Base-by-base conservation (phyloP, 2,329 filamentous ascomycete species). In the Harringtonia aguacate region DNA sequence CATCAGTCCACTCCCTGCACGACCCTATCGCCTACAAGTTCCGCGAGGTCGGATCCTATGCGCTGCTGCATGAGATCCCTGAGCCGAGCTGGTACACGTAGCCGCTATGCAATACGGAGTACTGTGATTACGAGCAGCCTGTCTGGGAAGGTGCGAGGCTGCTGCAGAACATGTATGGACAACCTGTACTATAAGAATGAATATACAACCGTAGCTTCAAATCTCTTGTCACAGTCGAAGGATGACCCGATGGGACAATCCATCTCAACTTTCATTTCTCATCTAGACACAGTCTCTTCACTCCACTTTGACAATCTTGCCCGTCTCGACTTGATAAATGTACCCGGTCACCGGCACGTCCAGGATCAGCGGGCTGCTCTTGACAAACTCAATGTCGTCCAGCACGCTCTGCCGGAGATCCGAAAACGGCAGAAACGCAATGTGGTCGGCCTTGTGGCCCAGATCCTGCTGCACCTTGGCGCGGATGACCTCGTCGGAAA, bases 281-380 rank as follows among this genome's bases (percentile, higher is more conserved):
- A n/a, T n/a, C n/a, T n/a, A n/a, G n/a, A n/a, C n/a, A n/a, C n/a
- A n/a, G n/a, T n/a, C n/a, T n/a, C n/a, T n/a, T n/a, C n/a, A n/a
- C 24, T 27, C 24, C 24, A 46, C 44, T 22, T 41, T 39, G 14
- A 39, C 29, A 28, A 46, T 35, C 24, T 29, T 45, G 22, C 47
- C 49, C 17, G 47, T 48, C 44, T 51, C 45, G n/a, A 51, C 49
- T 21, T 49, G 41, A 27, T 51, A 51, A 3, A 89, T 63, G 75
- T 84, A 90, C 1, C 85, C 85, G 7, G 74, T 83, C 36, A 89
- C 68, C 0, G 64, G 62, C 4, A 85, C 72, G 24, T 63, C 64
- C 24, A 79, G 79, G 65, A 9, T 88, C 67, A n/a, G 82, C 65
- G 46, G 73, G 72, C 39, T 68, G 75, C 39, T 66, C 59, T 72